Evolutionary conservation across 352 stramenopile species (phyloP).

Genomic region (Phytopythium aichiense): DNA sequence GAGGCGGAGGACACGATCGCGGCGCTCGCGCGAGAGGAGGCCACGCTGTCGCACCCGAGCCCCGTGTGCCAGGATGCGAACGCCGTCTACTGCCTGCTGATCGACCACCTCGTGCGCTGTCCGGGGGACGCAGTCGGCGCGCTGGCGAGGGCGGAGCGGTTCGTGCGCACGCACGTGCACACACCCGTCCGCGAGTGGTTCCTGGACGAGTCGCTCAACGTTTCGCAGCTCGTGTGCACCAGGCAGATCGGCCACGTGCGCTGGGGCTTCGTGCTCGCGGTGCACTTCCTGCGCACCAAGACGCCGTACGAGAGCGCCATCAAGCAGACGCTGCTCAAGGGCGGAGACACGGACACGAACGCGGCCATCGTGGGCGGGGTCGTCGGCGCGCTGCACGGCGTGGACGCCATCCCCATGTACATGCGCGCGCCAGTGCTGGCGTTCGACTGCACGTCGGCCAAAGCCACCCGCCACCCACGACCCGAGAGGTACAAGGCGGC

Average conservation of each 20-base stretch:
- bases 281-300: constrained; percentile 39
- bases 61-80: constrained; percentile 58
- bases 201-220: constrained; percentile 37
- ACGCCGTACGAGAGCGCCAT: constrained; percentile 41
- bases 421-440: constrained; percentile 39
- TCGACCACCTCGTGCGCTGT: constrained; percentile 37
- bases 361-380: constrained; percentile 49
- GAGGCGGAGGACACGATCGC: constrained; percentile 26
- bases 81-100: constrained; percentile 47
- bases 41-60: constrained; percentile 45
- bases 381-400: constrained; percentile 45
- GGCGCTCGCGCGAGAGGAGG: constrained; percentile 26
- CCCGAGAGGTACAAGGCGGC: constrained; percentile 24
- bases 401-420: constrained; percentile 28
- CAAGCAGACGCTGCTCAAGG: constrained; percentile 42
- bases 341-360: constrained; percentile 58
- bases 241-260: constrained; percentile 34
- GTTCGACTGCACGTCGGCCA: constrained; percentile 29
- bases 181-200: constrained; percentile 37
- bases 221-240: constrained; percentile 26
- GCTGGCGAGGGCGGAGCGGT: constrained; percentile 26
- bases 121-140: constrained; percentile 33
- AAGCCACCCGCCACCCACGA: constrained; percentile 15
- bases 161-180: constrained; percentile 24
- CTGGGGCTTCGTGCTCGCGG: constrained; percentile 45